Base-by-base conservation (phyloP, 208 protist genomes). In the Herpetomonas samuelpessoai region DNA sequence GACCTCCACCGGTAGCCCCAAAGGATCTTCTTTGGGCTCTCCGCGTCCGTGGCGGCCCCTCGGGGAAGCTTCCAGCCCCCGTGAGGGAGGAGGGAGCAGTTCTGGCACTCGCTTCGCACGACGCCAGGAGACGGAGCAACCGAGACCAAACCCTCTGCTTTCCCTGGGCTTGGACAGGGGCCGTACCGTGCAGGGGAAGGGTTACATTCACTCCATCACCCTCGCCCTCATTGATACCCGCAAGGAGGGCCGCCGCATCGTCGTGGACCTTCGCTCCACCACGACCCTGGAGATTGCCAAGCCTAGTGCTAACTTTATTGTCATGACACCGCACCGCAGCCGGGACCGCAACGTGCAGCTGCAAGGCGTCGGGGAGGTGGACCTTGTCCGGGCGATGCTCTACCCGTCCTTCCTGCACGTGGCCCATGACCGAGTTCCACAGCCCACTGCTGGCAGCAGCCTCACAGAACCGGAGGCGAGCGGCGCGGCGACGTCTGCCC, bases 291-390 rank as follows among this genome's bases (percentile, higher is more conserved):
- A 82, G 38, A 51, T 93, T 14, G 14, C 16, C 19, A 62, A 63
- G 19, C 66, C 77, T 14, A 77, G 73, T 24, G 71, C 78, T 1
- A 85, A 80, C 53, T 93, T 93, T 45, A 38, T 83, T 14, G 58
- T 85, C 1, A 71, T 76, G 27, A 64, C 72, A 25, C 83, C 83
- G 21, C 65, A 57, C 26, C 65, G 72, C 2, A 51, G 16, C 26
- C 71, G 68, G 0, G 78, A 78, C 29, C 67, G 70, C 0, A 61
- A 67, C 45, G 50, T 79, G 27, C 54, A 83, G 45, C 50, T 95
- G 16, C 78, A 88, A 21, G 73, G 74, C 50, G 55, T 92, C 22
- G 88, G 85, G 0, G 83, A 88, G 50, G 64, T 95, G 1, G 52
- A 71, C 18, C 30, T 51, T n/a, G 21, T 90, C 25, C 28, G 44